Conservation (phyloP, 257 asterid species). For the Coffea eugenioides region DNA sequence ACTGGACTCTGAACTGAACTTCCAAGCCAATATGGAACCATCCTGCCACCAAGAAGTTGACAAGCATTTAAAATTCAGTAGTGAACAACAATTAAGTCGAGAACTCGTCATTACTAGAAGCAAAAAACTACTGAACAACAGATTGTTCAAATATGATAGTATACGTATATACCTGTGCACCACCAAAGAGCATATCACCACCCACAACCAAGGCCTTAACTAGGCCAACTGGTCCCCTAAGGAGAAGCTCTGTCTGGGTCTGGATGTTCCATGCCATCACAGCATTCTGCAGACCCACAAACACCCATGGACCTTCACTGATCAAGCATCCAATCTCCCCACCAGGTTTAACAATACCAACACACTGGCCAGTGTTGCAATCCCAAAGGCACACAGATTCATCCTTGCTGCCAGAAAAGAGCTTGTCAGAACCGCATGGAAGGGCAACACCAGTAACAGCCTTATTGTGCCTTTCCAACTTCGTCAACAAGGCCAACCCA, state of each 20-base stretch:
- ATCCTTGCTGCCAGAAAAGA: neutral
- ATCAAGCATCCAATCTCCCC: conserved; percentile 45
- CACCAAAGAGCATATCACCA: conserved; percentile 50
- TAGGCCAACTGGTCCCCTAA: conserved; percentile 41
- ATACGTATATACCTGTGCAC: conserved; percentile 44
- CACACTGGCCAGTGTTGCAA: conserved; percentile 25
- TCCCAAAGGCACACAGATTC: neutral
- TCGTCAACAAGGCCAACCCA: conserved; percentile 41
- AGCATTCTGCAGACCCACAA: conserved; percentile 44
- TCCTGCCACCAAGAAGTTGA: conserved; percentile 35
- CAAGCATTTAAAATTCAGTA: too few species aligned
- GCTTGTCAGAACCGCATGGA: neutral
- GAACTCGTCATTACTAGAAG: too few species aligned
- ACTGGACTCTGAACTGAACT: conserved; percentile 24
- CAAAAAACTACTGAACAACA: too few species aligned
- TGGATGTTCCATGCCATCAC: conserved; percentile 59
- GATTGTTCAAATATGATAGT: too few species aligned
- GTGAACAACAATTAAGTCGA: too few species aligned
- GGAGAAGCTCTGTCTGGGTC: conserved; percentile 28
- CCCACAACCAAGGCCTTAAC: conserved; percentile 40
- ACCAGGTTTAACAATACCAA: conserved; percentile 19
- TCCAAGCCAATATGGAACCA: conserved; percentile 60
- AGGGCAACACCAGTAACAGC: conserved; percentile 11
- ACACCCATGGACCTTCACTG: conserved; percentile 58
- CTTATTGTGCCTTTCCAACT: conserved; percentile 53